phyloP scores from a whole-genome alignment of 73 alveolate genomes.

The Vitrella brassicaformis region DNA sequence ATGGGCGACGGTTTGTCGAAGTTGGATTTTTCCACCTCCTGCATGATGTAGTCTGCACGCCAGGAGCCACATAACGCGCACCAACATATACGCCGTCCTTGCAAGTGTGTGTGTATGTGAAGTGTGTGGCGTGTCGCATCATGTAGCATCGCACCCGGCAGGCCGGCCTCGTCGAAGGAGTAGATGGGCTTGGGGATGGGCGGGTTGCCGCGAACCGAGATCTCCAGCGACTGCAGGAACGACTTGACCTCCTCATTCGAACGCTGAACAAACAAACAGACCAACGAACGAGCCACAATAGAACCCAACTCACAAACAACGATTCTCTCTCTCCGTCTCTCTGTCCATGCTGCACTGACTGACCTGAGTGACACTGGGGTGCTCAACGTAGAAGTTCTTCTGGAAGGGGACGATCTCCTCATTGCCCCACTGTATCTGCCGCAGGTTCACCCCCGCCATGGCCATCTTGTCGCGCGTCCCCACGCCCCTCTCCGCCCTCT shows the following conservation, averaged over 20 bases:
- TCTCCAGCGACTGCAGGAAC: neutral
- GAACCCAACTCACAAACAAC: no score
- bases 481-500: neutral
- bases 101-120: no score
- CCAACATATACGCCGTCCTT: no score
- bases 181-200: neutral
- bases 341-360: neutral
- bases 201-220: neutral
- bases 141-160: neutral
- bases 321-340: neutral
- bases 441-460: neutral
- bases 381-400: neutral
- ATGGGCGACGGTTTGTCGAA: conserved; percentile 42
- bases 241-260: no score
- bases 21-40: conserved; percentile 23
- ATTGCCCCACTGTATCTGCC: neutral
- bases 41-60: conserved; percentile 21
- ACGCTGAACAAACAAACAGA: no score
- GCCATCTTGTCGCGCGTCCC: neutral
- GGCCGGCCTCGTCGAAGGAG: neutral
- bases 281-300: no score
- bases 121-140: no score
- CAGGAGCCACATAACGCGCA: no score
- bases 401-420: neutral
- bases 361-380: neutral